These are phyloP conservation scores for Flaveria sonorensis DNA, from an alignment of 129 eudicot genomes.

Conservation along the genomic window DNA sequence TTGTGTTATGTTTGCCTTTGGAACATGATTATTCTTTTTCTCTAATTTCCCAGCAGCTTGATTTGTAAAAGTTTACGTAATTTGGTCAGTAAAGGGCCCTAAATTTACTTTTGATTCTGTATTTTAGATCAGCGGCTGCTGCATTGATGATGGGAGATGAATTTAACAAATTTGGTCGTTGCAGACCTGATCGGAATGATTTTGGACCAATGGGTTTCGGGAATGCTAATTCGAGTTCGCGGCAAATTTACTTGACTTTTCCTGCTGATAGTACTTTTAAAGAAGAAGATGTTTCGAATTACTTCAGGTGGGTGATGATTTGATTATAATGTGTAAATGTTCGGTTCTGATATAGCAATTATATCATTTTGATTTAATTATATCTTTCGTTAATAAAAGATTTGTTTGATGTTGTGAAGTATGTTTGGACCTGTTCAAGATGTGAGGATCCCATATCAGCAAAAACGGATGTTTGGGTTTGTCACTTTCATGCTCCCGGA, in stretches of 20 bases:
- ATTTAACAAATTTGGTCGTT: conserved; percentile 51
- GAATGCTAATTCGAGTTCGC: conserved; percentile 54
- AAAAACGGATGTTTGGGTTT: conserved; percentile 96
- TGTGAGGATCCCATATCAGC: conserved; percentile 96
- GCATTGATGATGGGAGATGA: conserved; percentile 77
- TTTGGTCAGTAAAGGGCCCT: background rate
- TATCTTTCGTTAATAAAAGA: background rate
- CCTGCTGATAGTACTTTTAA: conserved; percentile 77
- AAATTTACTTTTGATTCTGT: background rate
- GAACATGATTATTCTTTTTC: background rate
- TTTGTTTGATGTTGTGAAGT: conserved; percentile 42
- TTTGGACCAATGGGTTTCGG: conserved; percentile 54
- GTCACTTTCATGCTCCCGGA: conserved; percentile 88
- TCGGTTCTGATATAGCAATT: background rate
- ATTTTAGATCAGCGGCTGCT: conserved; percentile 62
- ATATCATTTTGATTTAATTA: background rate
- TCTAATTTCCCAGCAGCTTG: background rate
- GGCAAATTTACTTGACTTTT: conserved; percentile 71
- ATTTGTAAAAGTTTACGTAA: background rate
- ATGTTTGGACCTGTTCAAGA: conserved; percentile 95
- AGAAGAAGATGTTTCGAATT: conserved; percentile 74
- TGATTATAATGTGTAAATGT: background rate
- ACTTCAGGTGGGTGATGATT: conserved; percentile 46
- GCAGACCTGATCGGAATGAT: conserved; percentile 55
- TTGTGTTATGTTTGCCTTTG: conserved; percentile 14